Evolutionary conservation across 73 alveolate genomes (phyloP).

Genomic region (Tetrahymena elliotti): DNA sequence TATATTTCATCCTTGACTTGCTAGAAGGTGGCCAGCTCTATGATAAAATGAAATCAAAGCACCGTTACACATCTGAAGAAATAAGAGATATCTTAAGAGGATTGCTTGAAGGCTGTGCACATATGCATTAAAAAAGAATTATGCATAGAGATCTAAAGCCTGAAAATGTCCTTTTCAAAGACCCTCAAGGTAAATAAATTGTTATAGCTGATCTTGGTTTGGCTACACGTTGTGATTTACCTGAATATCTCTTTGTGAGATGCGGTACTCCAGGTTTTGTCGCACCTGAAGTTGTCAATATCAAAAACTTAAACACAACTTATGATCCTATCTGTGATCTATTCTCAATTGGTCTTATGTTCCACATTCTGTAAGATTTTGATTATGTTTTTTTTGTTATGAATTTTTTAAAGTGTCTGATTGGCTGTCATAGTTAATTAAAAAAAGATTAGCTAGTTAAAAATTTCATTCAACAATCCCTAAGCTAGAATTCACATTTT

Average conservation of each 20-base stretch:
- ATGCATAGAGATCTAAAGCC: slow-evolving; percentile 96
- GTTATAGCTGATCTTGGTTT: slow-evolving; percentile 47
- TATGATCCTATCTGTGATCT: slow-evolving; percentile 43
- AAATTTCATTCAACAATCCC: background rate
- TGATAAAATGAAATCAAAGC: slow-evolving; percentile 56
- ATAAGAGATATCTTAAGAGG: slow-evolving; percentile 57
- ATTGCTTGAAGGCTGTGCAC: slow-evolving; percentile 64
- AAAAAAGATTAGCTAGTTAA: background rate
- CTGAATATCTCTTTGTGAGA: slow-evolving; percentile 11
- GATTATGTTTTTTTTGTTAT: background rate
- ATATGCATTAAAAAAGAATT: slow-evolving; percentile 65
- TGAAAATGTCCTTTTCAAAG: slow-evolving; percentile 82
- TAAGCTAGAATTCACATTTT: background rate
- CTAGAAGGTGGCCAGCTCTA: slow-evolving; percentile 72
- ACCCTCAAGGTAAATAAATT: background rate
- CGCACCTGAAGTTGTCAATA: slow-evolving; percentile 45
- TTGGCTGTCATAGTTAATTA: background rate
- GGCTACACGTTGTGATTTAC: slow-evolving; percentile 24
- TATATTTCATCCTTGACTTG: slow-evolving; percentile 59
- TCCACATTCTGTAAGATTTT: slow-evolving; percentile 20
- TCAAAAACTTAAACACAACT: slow-evolving; percentile 19
- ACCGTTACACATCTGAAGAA: slow-evolving; percentile 46
- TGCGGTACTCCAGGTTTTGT: slow-evolving; percentile 50
- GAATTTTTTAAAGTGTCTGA: background rate
- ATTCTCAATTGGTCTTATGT: slow-evolving; percentile 29